Evolutionary conservation across 805 yeast genomes (phyloP).

Genomic region (Zygosaccharomyces bisporus): DNA sequence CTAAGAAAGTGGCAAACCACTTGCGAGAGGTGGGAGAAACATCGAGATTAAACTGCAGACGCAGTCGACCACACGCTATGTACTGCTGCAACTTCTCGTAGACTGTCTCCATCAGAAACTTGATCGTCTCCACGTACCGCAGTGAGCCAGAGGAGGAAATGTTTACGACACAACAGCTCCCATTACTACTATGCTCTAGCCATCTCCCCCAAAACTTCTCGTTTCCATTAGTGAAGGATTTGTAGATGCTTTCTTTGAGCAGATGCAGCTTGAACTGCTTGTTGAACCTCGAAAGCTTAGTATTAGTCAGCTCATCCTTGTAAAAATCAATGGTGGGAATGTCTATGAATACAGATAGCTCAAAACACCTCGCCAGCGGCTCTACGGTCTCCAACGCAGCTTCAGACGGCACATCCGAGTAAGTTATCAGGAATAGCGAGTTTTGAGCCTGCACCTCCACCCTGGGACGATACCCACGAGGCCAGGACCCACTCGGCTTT

Average conservation of each 20-base stretch:
- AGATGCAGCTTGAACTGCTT: constrained; percentile 31
- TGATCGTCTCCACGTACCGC: constrained; percentile 35
- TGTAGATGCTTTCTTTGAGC: constrained; percentile 26
- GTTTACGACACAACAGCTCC: constrained; percentile 9
- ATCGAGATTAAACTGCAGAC: constrained; percentile 23
- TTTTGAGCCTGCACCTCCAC: constrained; percentile 30
- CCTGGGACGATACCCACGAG: constrained; percentile 19
- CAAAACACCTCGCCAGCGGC: constrained; percentile 16
- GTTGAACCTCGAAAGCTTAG: constrained; percentile 28
- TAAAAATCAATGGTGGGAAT: constrained; percentile 37
- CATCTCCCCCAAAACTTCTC: constrained; percentile 24
- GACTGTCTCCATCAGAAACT: constrained; percentile 29
- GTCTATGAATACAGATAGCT: constrained; percentile 31
- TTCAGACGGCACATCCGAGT: constrained; percentile 27
- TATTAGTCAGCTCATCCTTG: constrained; percentile 31
- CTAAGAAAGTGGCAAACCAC: constrained; percentile 34
- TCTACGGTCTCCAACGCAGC: neutral
- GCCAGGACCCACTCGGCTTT: constrained; percentile 4
- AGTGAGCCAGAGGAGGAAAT: constrained; percentile 33
- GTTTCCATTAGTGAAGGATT: constrained; percentile 28
- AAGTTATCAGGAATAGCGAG: constrained; percentile 29
- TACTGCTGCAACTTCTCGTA: constrained; percentile 17
- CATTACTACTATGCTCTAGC: constrained; percentile 6
- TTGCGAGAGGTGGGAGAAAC: constrained; percentile 31
- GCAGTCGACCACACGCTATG: constrained; percentile 10